Evolutionary conservation across 352 stramenopile species (phyloP).

Genomic region (Globisporangium irregulare): DNA sequence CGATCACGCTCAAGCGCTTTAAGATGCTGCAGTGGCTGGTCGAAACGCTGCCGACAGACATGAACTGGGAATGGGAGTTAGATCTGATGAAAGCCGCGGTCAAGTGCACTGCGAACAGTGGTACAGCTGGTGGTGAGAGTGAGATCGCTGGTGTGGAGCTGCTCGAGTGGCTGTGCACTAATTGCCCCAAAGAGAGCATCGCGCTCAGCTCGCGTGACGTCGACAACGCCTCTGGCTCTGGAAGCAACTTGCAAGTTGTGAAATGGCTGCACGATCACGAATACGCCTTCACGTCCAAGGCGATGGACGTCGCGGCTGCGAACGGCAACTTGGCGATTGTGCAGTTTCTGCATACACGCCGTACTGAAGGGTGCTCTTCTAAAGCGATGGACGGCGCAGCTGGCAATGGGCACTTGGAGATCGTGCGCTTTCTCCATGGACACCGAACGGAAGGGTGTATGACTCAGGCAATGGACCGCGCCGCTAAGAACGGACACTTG

Average conservation of each 20-base stretch:
- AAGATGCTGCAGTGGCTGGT: slow-evolving; percentile 14
- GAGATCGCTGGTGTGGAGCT: slow-evolving; percentile 5
- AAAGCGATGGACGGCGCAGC: slow-evolving; percentile 14
- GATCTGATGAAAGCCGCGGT: slow-evolving; percentile 8
- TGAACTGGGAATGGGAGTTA: slow-evolving; percentile 11
- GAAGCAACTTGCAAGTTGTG: not conserved
- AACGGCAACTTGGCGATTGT: slow-evolving; percentile 11
- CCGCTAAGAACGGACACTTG: slow-evolving; percentile 12
- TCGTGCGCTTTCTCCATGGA: slow-evolving; percentile 18
- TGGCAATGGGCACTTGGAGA: slow-evolving; percentile 5
- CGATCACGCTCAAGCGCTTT: not conserved
- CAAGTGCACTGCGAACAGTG: not conserved
- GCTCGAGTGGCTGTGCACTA: slow-evolving; percentile 6
- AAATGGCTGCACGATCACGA: slow-evolving; percentile 11
- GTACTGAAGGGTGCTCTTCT: slow-evolving; percentile 12
- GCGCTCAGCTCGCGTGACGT: not conserved
- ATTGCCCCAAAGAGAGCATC: slow-evolving; percentile 6
- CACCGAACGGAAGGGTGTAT: slow-evolving; percentile 14
- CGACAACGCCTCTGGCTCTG: not conserved
- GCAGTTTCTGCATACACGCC: slow-evolving; percentile 12
- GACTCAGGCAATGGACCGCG: slow-evolving; percentile 14
- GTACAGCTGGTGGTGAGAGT: not conserved
- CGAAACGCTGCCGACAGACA: not conserved
- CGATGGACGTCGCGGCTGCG: slow-evolving; percentile 15
- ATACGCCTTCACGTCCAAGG: slow-evolving; percentile 11